phyloP scores from a whole-genome alignment of 73 alveolate species.

The Diophrys appendiculata region DNA sequence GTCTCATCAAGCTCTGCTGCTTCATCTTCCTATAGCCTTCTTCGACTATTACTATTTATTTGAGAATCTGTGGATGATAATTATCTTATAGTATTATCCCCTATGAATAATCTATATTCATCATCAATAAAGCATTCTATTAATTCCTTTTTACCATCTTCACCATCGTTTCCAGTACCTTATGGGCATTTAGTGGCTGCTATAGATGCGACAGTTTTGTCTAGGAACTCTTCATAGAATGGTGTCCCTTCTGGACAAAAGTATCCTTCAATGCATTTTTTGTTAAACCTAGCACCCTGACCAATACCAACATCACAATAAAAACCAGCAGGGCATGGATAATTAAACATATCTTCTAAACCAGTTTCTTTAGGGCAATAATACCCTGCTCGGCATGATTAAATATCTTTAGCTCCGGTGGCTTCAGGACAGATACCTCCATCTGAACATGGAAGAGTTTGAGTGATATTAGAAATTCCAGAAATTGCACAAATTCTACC shows the following conservation, averaged over 20 bases:
- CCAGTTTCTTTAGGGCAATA: slow-evolving; percentile 72
- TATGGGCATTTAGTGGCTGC: slow-evolving; percentile 76
- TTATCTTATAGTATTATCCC: not conserved
- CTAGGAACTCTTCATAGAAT: slow-evolving; percentile 24
- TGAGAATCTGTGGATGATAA: not conserved
- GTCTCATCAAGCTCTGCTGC: not conserved
- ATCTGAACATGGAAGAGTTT: slow-evolving; percentile 74
- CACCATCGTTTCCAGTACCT: slow-evolving; percentile 71
- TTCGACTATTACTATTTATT: not conserved
- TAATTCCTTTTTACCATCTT: slow-evolving; percentile 54
- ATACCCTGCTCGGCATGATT: slow-evolving; percentile 74
- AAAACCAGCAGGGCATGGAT: slow-evolving; percentile 74
- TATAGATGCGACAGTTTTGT: slow-evolving; percentile 32
- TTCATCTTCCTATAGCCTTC: not conserved
- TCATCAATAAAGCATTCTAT: slow-evolving; percentile 58
- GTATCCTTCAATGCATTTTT: slow-evolving; percentile 72
- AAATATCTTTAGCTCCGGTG: slow-evolving; percentile 51
- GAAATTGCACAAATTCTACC: slow-evolving; percentile 71
- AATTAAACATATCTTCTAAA: slow-evolving; percentile 24
- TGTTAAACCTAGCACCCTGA: slow-evolving; percentile 55
- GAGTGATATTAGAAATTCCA: slow-evolving; percentile 64
- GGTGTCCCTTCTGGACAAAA: slow-evolving; percentile 81
- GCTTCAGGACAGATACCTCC: slow-evolving; percentile 77
- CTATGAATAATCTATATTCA: slow-evolving; percentile 21
- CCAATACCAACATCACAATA: slow-evolving; percentile 73